phyloP scores from a whole-genome alignment of 306 rosid genomes.

The Vachellia collinsii region DNA sequence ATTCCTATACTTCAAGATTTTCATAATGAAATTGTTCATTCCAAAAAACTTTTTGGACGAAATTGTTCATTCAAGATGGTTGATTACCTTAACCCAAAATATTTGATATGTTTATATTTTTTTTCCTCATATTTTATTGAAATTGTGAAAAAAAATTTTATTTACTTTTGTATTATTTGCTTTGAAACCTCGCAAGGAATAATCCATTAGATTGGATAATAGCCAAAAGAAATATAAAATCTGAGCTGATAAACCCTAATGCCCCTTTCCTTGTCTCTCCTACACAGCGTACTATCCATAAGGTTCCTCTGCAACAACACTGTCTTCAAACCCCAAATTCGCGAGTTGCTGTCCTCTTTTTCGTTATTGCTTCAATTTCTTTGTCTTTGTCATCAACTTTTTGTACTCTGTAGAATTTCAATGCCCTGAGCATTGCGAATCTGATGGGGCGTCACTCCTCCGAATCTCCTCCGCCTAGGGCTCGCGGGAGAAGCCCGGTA shows the following conservation, averaged over 20 bases:
- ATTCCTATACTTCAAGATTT: no score
- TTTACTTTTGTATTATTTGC: no score
- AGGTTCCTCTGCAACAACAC: not conserved
- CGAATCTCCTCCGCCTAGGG: slow-evolving; percentile 23
- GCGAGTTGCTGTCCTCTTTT: not conserved
- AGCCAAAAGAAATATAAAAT: not conserved
- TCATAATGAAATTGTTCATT: no score
- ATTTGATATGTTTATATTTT: no score
- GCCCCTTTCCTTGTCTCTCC: not conserved
- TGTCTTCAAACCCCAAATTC: not conserved
- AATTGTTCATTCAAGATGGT: no score
- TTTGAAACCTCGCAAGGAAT: no score
- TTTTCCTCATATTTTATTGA: no score
- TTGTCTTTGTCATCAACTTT: not conserved
- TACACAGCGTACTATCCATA: not conserved
- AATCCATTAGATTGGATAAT: not conserved
- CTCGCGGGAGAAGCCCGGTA: slow-evolving; percentile 1
- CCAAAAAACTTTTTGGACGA: no score
- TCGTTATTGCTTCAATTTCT: not conserved
- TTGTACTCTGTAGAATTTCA: not conserved
- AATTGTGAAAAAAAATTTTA: no score
- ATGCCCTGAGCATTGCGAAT: slow-evolving; percentile 16
- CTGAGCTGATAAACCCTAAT: slow-evolving; percentile 1
- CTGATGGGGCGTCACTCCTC: slow-evolving; percentile 21
- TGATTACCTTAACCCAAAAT: no score